Conservation (phyloP, 2,329 filamentous ascomycete genomes). For the Salinomyces thailandicus region DNA sequence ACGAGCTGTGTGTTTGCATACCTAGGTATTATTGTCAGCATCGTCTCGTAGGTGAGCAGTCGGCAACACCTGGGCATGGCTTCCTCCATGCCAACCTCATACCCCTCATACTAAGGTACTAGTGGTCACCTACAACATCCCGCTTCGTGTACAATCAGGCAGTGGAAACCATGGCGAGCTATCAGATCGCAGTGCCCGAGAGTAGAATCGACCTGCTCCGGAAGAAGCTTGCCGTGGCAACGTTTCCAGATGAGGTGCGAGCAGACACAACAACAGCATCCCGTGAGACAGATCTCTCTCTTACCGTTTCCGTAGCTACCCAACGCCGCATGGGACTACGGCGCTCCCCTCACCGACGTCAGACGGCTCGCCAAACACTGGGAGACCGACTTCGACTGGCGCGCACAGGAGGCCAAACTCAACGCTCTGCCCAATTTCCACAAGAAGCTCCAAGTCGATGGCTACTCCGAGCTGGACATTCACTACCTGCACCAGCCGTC, state of each 20-base stretch:
- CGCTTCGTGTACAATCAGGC: no score
- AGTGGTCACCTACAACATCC: no score
- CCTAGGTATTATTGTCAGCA: no score
- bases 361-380: slow-evolving; percentile 50
- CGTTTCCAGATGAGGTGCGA: slow-evolving; percentile 46
- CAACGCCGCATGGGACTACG: slow-evolving; percentile 35
- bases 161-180: slow-evolving; percentile 27
- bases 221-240: slow-evolving; percentile 43
- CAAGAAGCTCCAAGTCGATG: slow-evolving; percentile 43
- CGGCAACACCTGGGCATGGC: no score
- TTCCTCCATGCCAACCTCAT: no score
- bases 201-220: slow-evolving; percentile 43
- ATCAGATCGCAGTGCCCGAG: slow-evolving; percentile 44
- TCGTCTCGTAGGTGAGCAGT: no score
- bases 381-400: slow-evolving; percentile 51
- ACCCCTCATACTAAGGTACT: no score
- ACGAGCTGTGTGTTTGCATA: no score
- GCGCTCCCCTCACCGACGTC: slow-evolving; percentile 49
- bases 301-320: slow-evolving; percentile 4
- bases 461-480: slow-evolving; percentile 49
- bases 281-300: no score
- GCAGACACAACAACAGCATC: no score
- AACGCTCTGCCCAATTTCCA: slow-evolving; percentile 53
- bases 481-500: slow-evolving; percentile 55
- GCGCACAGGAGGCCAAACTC: slow-evolving; percentile 45